A percentile compares a stretch with the other conserved stretches of the same genome.
Conservation (phyloP, 495 filamentous ascomycete genomes). For the Symbiotaphrina buchneri region DNA sequence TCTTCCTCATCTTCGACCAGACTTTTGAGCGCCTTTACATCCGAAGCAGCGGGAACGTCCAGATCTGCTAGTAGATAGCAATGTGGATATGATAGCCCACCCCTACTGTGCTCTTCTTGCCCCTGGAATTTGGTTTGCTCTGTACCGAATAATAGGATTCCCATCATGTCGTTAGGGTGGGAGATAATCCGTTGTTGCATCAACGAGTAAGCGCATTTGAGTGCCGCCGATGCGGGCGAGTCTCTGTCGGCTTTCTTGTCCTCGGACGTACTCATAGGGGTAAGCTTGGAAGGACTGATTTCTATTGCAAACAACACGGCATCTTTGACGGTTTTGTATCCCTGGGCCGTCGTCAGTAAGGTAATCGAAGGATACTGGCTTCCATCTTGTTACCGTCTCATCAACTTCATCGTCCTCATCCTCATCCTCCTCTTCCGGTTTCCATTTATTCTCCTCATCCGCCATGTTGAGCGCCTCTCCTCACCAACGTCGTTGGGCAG, state of each 20-base stretch:
- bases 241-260: conserved; percentile 52
- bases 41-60: conserved; percentile 63
- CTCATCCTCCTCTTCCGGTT: conserved; percentile 29
- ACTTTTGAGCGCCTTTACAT: conserved; percentile 57
- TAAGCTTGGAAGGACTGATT: conserved; percentile 77
- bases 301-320: conserved; percentile 92
- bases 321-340: conserved; percentile 85
- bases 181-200: conserved; percentile 98
- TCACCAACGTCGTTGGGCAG: too few relatives aligned
- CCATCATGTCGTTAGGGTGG: conserved; percentile 93
- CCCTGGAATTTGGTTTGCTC: conserved; percentile 63
- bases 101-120: conserved; percentile 32
- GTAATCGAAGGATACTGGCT: neutral
- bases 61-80: conserved; percentile 86
- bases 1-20: conserved; percentile 59
- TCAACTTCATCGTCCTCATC: conserved; percentile 38
- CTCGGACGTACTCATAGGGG: conserved; percentile 30
- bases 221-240: conserved; percentile 52
- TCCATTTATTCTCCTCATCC: too few relatives aligned
- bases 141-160: conserved; percentile 83
- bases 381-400: conserved; percentile 34
- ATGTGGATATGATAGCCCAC: conserved; percentile 54
- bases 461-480: too few relatives aligned
- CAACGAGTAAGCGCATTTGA: conserved; percentile 84
- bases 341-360: conserved; percentile 21